Conservation (phyloP, 768 basidiomycete genomes). For the Boletus huronensis region DNA sequence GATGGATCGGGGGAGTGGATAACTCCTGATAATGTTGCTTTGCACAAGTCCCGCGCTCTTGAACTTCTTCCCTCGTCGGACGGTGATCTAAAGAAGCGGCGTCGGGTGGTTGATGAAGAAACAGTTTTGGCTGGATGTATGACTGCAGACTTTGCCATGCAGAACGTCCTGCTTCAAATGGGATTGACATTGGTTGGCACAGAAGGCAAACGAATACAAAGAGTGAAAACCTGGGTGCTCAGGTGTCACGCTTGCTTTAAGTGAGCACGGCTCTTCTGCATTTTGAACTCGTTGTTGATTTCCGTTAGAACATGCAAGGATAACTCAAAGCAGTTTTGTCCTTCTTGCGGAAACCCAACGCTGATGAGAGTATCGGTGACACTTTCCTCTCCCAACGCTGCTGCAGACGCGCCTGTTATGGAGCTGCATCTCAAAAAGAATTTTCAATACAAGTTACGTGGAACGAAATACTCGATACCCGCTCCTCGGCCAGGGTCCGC, state of each 20-base stretch:
- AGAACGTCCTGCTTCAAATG: constrained; percentile 96
- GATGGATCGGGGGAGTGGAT: constrained; percentile 97
- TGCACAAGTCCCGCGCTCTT: constrained; percentile 86
- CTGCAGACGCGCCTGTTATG: constrained; percentile 61
- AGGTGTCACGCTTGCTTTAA: constrained; percentile 99
- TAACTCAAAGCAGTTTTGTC: constrained; percentile 91
- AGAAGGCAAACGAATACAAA: constrained; percentile 87
- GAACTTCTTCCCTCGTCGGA: constrained; percentile 68
- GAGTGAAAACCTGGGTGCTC: constrained; percentile 93
- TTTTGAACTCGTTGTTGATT: not conserved
- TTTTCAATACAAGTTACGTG: constrained; percentile 90
- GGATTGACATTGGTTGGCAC: constrained; percentile 83
- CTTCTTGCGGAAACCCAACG: constrained; percentile 92
- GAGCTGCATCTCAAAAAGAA: constrained; percentile 93
- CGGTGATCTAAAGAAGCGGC: constrained; percentile 26
- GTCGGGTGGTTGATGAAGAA: constrained; percentile 37
- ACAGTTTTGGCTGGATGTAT: constrained; percentile 77
- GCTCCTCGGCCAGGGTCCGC: constrained; percentile 85
- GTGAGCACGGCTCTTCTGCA: constrained; percentile 47
- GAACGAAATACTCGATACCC: constrained; percentile 91
- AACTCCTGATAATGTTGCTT: constrained; percentile 79
- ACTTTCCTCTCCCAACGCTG: constrained; percentile 60
- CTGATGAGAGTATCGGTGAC: constrained; percentile 90
- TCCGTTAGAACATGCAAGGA: constrained; percentile 87
- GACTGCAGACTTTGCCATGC: constrained; percentile 99